Conservation (phyloP, 768 basidiomycete genomes). For the Trametes sanguinea region DNA sequence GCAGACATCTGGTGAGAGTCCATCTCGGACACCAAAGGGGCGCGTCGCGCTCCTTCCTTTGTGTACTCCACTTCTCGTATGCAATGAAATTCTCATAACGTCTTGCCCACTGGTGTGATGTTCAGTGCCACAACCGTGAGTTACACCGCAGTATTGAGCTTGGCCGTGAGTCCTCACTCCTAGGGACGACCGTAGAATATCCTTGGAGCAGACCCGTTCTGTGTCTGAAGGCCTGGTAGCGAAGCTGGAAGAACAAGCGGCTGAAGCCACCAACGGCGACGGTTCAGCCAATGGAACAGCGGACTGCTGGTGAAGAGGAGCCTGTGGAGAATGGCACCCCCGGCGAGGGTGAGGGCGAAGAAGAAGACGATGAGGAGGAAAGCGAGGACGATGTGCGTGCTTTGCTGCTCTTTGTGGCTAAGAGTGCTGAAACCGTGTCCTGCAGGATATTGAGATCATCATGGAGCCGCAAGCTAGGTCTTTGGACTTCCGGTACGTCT, state of each 20-base stretch:
- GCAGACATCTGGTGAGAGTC: slow-evolving; percentile 50
- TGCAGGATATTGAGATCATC: slow-evolving; percentile 86
- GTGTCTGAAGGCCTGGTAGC: slow-evolving; percentile 46
- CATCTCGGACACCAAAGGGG: slow-evolving; percentile 25
- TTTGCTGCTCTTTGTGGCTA: neutral
- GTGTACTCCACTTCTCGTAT: slow-evolving; percentile 37
- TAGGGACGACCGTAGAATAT: slow-evolving; percentile 34
- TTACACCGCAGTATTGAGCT: slow-evolving; percentile 31
- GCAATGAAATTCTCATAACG: slow-evolving; percentile 37
- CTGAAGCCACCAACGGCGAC: slow-evolving; percentile 31
- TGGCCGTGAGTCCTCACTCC: slow-evolving; percentile 25
- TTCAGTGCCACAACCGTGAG: slow-evolving; percentile 68
- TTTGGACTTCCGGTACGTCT: slow-evolving; percentile 68
- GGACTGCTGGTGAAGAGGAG: slow-evolving; percentile 30
- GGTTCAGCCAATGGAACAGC: slow-evolving; percentile 30
- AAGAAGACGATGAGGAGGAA: slow-evolving; percentile 44
- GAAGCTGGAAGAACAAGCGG: slow-evolving; percentile 50
- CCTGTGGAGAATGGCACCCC: slow-evolving; percentile 39
- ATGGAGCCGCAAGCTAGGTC: slow-evolving; percentile 77
- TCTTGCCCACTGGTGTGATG: slow-evolving; percentile 40
- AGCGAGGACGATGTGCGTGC: slow-evolving; percentile 43
- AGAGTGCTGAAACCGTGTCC: neutral
- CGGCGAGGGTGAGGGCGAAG: slow-evolving; percentile 43
- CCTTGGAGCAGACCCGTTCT: slow-evolving; percentile 45
- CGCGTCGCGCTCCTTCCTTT: slow-evolving; percentile 34